Conservation (phyloP, 208 protist species). For the Wallacemonas rigidus region DNA sequence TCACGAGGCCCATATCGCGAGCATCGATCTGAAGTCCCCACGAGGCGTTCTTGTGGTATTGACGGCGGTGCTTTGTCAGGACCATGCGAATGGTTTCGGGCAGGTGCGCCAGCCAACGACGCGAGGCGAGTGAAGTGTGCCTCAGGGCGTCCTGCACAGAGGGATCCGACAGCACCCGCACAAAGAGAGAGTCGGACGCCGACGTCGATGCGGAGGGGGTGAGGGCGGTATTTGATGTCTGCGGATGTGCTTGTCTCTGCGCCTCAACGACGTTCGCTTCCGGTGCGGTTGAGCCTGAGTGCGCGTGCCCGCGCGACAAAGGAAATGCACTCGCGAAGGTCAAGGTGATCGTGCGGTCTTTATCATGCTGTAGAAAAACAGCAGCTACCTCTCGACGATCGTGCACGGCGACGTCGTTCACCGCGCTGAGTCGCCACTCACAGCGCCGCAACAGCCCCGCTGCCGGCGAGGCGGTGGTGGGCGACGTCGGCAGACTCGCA, state of each 20-base stretch:
- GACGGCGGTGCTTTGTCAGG: conserved; percentile 24
- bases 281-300: not conserved
- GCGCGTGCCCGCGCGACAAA: not conserved
- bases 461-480: too few species aligned
- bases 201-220: not conserved
- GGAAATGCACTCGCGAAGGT: conserved; percentile 20
- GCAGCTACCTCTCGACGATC: conserved; percentile 36
- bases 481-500: too few species aligned
- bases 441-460: conserved; percentile 19
- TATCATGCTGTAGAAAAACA: conserved; percentile 26
- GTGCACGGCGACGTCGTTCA: conserved; percentile 30
- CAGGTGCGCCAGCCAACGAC: conserved; percentile 33
- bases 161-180: not conserved
- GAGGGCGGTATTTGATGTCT: too few species aligned
- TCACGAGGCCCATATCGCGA: conserved; percentile 41
- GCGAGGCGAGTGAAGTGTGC: conserved; percentile 19
- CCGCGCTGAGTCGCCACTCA: conserved; percentile 28
- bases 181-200: not conserved
- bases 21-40: conserved; percentile 45
- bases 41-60: conserved; percentile 21
- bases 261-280: not conserved
- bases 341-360: conserved; percentile 26
- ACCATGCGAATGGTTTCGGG: conserved; percentile 35
- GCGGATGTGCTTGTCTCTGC: not conserved
- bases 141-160: not conserved